These are phyloP conservation scores for Lepiota venenata DNA, from an alignment of 768 basidiomycete species.

Conservation along the genomic window DNA sequence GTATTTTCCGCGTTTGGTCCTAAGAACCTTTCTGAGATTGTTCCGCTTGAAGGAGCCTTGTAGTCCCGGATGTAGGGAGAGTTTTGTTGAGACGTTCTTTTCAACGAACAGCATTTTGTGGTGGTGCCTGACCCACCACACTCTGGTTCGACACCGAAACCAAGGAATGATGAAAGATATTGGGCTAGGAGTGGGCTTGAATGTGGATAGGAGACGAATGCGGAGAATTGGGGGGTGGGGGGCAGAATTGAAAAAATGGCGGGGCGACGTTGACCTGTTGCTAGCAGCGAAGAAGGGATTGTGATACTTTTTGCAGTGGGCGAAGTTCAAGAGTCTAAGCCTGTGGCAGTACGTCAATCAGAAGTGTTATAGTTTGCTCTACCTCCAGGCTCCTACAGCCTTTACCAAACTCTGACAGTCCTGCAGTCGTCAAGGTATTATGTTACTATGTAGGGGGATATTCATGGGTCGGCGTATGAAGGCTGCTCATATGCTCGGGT, in stretches of 20 bases:
- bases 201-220: constrained; percentile 33
- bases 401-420: no score
- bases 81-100: constrained; percentile 37
- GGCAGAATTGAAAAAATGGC: constrained; percentile 38
- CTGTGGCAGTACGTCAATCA: no score
- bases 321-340: no score
- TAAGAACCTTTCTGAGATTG: constrained; percentile 50
- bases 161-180: constrained; percentile 25
- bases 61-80: constrained; percentile 47
- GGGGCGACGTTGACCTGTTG: constrained; percentile 30
- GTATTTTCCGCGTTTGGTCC: constrained; percentile 58
- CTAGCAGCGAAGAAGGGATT: constrained; percentile 3
- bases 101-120: constrained; percentile 48
- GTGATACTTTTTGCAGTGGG: no score
- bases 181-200: constrained; percentile 30
- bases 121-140: constrained; percentile 47
- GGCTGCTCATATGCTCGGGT: no score
- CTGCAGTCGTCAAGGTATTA: no score
- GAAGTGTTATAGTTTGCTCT: no score
- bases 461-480: no score
- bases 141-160: constrained; percentile 21
- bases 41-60: constrained; percentile 33
- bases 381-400: no score
- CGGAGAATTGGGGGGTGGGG: constrained; percentile 51
- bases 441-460: no score